These are phyloP conservation scores for Deuterostichococcus epilithicus DNA, from an alignment of 139 green algal genomes.

Conservation along the genomic window DNA sequence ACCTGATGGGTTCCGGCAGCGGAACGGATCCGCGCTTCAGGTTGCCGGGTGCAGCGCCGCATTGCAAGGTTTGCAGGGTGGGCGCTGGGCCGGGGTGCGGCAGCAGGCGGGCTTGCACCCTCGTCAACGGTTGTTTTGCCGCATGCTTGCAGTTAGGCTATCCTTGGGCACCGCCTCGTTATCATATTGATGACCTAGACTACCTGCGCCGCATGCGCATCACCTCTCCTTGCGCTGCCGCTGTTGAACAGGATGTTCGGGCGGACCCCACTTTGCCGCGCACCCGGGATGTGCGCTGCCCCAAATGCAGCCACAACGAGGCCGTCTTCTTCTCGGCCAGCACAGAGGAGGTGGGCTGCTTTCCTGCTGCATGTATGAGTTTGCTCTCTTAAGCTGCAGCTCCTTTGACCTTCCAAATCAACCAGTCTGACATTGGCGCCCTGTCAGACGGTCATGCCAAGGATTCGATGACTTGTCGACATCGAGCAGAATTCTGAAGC, in stretches of 20 bases:
- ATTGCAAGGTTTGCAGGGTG: too few species aligned
- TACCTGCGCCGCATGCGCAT: too few species aligned
- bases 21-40: too few species aligned
- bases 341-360: constrained; percentile 46
- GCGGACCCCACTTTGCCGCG: constrained; percentile 83
- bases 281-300: constrained; percentile 79
- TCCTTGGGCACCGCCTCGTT: too few species aligned
- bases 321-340: constrained; percentile 79
- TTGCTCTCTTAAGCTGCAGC: neutral
- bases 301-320: constrained; percentile 76
- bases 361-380: neutral
- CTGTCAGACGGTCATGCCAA: too few species aligned
- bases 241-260: constrained; percentile 72
- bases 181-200: too few species aligned
- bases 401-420: neutral
- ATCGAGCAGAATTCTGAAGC: neutral
- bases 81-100: too few species aligned
- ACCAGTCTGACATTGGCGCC: neutral
- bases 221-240: neutral
- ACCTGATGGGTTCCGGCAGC: too few species aligned
- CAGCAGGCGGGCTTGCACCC: too few species aligned
- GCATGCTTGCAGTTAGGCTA: too few species aligned
- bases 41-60: too few species aligned
- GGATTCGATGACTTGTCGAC: neutral
- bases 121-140: too few species aligned